Evolutionary conservation across 2,329 filamentous ascomycete species (phyloP), one percentile per base, ranked within the genome.

Genomic region (Colletotrichum karsti): DNA sequence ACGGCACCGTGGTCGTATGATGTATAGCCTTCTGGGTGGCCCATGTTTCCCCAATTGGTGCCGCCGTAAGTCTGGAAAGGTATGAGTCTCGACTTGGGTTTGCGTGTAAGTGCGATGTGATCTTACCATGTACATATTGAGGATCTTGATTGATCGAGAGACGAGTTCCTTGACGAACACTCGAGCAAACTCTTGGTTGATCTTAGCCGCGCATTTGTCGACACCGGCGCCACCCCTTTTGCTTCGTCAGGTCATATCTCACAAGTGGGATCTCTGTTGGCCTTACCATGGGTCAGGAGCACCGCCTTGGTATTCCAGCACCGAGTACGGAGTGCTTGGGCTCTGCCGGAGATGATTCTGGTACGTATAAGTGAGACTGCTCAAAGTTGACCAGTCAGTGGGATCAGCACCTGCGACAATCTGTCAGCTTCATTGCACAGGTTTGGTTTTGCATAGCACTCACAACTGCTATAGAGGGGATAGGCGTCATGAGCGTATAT

Each of bases 31-130:
- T 87, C 88, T 7, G 89, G 85, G 72, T 92, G 87, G 1, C 91
- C 90, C 4, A 92, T 77, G 71, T 93, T 93, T 1, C 92, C 92
- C 92, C 91, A 94, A 75, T 94, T 94, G 0, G 92, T 93, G 13
- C 92, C 92, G 12, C 92, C 92, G 70, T 85, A 91, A 1, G 85
- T 89, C 85, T 85, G n/a, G n/a, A n/a, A n/a, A n/a, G n/a, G n/a
- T n/a, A n/a, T n/a, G n/a, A n/a, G n/a, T n/a, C n/a, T n/a, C n/a
- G n/a, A n/a, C n/a, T n/a, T n/a, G n/a, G n/a, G n/a, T n/a, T n/a
- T n/a, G n/a, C n/a, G n/a, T n/a, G n/a, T n/a, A n/a, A n/a, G n/a
- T n/a, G n/a, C n/a, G n/a, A n/a, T n/a, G n/a, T 3, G 7, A 9
- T 68, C 80, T 72, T 72, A 88, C 87, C 92, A 93, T 93, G 78